A percentile compares a stretch with the other conserved stretches of the same genome.
Conservation (phyloP, 1,284 basidiomycete species). For the Cystobasidiaceae sp. region DNA sequence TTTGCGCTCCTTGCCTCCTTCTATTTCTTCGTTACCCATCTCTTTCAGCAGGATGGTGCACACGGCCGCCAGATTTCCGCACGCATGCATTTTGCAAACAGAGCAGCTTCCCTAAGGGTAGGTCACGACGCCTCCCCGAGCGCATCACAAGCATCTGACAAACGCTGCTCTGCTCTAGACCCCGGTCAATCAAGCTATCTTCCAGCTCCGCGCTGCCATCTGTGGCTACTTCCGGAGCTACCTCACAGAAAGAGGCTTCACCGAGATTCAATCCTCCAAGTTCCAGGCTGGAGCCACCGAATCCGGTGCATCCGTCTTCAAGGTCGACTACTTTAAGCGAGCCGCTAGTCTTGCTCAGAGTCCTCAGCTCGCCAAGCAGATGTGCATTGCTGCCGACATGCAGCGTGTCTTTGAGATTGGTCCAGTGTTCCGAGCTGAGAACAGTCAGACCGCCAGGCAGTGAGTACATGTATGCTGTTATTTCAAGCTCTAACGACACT, state of each 20-base stretch:
- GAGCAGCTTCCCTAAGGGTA: slow-evolving; percentile 80
- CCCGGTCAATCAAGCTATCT: slow-evolving; percentile 92
- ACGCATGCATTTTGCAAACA: slow-evolving; percentile 93
- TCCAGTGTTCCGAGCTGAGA: slow-evolving; percentile 45
- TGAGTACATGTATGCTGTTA: background rate
- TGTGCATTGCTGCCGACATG: slow-evolving; percentile 98
- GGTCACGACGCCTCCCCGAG: slow-evolving; percentile 47
- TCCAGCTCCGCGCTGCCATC: slow-evolving; percentile 83
- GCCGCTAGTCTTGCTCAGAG: slow-evolving; percentile 91
- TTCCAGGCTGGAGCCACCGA: slow-evolving; percentile 96
- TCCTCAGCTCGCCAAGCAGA: slow-evolving; percentile 96
- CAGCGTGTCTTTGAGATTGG: slow-evolving; percentile 97
- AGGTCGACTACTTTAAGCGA: slow-evolving; percentile 96
- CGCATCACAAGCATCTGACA: background rate
- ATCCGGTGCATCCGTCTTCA: slow-evolving; percentile 94
- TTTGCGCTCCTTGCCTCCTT: background rate
- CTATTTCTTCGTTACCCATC: too few relatives aligned
- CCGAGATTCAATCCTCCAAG: slow-evolving; percentile 98
- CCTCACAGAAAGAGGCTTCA: slow-evolving; percentile 69
- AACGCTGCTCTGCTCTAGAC: slow-evolving; percentile 56
- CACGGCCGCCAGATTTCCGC: slow-evolving; percentile 53
- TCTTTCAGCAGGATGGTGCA: slow-evolving; percentile 10
- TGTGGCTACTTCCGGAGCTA: slow-evolving; percentile 83
- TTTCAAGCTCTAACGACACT: background rate
- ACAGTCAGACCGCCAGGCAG: slow-evolving; percentile 31